Conservation (phyloP, 148 eudicot species). For the Vaccinium macrocarpon region DNA sequence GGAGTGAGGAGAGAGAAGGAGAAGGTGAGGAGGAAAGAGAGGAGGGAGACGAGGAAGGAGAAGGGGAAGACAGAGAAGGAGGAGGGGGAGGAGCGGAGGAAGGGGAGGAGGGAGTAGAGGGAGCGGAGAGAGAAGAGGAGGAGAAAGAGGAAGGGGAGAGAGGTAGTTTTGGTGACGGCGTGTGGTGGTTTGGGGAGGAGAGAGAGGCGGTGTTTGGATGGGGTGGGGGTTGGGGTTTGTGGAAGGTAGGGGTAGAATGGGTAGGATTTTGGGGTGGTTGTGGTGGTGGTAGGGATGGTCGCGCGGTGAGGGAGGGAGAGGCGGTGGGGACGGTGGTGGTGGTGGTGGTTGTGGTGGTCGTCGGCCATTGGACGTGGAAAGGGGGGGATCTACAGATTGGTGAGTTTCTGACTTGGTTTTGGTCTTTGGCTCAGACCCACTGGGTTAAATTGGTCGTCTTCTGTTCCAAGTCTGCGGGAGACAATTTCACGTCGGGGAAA, state of each 20-base stretch:
- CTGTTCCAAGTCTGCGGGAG: background rate
- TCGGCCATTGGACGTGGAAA: conserved; percentile 14
- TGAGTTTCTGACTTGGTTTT: background rate
- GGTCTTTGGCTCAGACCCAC: background rate
- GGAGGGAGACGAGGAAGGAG: conserved; percentile 76
- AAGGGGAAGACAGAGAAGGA: conserved; percentile 89
- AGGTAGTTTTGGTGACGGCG: conserved; percentile 19
- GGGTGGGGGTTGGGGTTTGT: conserved; percentile 58
- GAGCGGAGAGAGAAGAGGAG: conserved; percentile 61
- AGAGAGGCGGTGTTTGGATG: conserved; percentile 53
- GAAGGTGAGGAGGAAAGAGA: conserved; percentile 41
- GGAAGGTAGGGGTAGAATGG: conserved; percentile 37
- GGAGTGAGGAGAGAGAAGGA: conserved; percentile 51
- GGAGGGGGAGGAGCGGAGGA: conserved; percentile 67
- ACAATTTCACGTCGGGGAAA: no score
- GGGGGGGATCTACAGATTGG: background rate
- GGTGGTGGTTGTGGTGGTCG: conserved; percentile 23
- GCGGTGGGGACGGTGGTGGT: conserved; percentile 13
- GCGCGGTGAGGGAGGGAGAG: conserved; percentile 17
- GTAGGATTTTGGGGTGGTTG: conserved; percentile 24
- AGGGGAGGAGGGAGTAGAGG: conserved; percentile 76
- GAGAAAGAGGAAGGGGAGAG: conserved; percentile 50
- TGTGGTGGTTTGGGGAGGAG: conserved; percentile 24
- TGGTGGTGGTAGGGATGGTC: conserved; percentile 31
- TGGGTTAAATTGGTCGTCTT: background rate